Evolutionary conservation across 371 early-diverging fungal species (phyloP).

Genomic region (Syncephalis fuscata): DNA sequence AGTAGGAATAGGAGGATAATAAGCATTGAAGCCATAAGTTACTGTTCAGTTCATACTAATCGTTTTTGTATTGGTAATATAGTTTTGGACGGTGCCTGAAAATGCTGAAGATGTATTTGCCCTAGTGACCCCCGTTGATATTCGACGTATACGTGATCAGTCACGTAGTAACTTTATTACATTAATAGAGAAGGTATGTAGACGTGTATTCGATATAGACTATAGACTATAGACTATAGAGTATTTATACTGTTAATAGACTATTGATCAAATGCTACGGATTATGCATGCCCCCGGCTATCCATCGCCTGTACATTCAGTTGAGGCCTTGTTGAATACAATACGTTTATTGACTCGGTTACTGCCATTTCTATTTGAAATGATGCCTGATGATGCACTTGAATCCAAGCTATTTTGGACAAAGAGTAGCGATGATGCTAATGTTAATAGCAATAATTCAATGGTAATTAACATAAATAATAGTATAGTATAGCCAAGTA

Average conservation of each 20-base stretch:
- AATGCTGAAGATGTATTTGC: conserved; percentile 73
- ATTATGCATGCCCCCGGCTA: conserved; percentile 31
- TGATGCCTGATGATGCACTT: conserved; percentile 24
- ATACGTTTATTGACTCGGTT: conserved; percentile 64
- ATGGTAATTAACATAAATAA: no score
- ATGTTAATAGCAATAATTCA: no score
- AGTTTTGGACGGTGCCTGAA: conserved; percentile 70
- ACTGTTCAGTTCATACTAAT: not conserved
- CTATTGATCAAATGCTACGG: conserved; percentile 28
- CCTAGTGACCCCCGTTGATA: conserved; percentile 65
- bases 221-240: not conserved
- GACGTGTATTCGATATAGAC: not conserved
- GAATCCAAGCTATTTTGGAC: conserved; percentile 62
- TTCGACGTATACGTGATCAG: conserved; percentile 51
- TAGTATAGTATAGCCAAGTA: no score
- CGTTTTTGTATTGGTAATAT: not conserved
- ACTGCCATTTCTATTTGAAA: conserved; percentile 69
- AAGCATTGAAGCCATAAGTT: no score
- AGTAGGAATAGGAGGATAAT: no score
- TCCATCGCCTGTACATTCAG: conserved; percentile 24
- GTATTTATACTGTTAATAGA: conserved; percentile 10
- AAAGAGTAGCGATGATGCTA: conserved; percentile 2
- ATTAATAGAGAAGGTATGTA: conserved; percentile 37
- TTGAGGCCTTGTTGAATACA: conserved; percentile 56
- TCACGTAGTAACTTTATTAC: conserved; percentile 58